phyloP scores from a whole-genome alignment of 768 basidiomycete genomes.

The Serendipita sp. region DNA sequence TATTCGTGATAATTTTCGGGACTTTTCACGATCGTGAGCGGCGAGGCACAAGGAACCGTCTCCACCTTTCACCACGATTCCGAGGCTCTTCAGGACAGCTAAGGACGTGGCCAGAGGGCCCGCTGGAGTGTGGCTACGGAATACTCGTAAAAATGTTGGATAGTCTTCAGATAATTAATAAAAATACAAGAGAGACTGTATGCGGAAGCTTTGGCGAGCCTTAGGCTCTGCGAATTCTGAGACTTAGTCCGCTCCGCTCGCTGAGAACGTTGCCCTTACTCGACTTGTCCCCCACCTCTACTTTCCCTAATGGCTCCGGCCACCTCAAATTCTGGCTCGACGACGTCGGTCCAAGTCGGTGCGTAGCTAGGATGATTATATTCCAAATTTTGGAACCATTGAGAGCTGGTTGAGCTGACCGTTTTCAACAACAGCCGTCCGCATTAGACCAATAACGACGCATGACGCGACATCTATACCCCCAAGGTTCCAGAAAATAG shows the following conservation, averaged over 20 bases:
- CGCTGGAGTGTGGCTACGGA: no score
- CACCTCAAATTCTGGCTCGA: constrained; percentile 12
- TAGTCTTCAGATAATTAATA: no score
- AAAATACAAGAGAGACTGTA: no score
- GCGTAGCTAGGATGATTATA: constrained; percentile 23
- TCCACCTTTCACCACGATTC: no score
- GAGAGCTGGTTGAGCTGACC: neutral
- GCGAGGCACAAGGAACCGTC: neutral
- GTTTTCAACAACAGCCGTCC: constrained; percentile 39
- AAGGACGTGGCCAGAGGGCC: no score
- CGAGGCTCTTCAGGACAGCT: no score
- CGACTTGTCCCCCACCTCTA: neutral
- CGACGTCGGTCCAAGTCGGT: constrained; percentile 92
- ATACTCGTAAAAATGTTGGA: no score
- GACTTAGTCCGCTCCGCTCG: neutral
- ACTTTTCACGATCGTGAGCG: neutral
- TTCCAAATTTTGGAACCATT: neutral
- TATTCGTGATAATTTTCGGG: neutral
- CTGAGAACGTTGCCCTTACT: no score
- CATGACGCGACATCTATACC: constrained; percentile 80
- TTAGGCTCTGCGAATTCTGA: neutral
- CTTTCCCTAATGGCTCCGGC: neutral
- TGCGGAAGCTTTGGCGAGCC: no score
- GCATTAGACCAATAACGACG: constrained; percentile 73
- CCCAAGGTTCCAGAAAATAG: constrained; percentile 80